Conservation (phyloP, 192 early-diverging fungal species). For the Backusella liffmaniae region DNA sequence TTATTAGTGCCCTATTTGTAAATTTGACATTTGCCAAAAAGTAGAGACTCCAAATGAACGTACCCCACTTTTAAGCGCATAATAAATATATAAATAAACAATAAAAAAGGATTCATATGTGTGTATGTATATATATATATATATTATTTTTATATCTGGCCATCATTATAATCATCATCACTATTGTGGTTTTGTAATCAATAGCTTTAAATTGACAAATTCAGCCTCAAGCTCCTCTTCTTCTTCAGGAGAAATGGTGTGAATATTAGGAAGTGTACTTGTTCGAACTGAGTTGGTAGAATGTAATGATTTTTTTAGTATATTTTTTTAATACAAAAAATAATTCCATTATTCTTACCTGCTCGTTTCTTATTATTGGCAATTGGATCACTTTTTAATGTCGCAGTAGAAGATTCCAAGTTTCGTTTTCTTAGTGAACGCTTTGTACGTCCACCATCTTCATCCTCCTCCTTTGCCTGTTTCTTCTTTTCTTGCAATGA, state of each 20-base stretch:
- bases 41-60: conserved; percentile 11
- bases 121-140: background rate
- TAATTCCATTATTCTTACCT: background rate
- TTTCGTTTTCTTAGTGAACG: conserved; percentile 15
- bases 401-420: background rate
- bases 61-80: conserved; percentile 22
- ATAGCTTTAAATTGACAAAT: conserved; percentile 28
- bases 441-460: conserved; percentile 7
- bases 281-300: conserved; percentile 9
- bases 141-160: background rate
- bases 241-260: conserved; percentile 11
- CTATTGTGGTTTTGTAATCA: background rate
- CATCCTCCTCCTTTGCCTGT: conserved; percentile 31
- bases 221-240: conserved; percentile 33
- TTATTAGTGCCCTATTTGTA: conserved; percentile 36
- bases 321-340: background rate
- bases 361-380: conserved; percentile 17
- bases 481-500: conserved; percentile 29
- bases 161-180: background rate
- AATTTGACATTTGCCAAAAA: conserved; percentile 31
- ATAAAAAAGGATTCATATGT: background rate
- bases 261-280: conserved; percentile 8
- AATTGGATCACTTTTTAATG: conserved; percentile 18
- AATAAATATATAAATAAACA: background rate
- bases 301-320: background rate